A percentile compares a stretch with the other conserved stretches of the same genome.
These are phyloP conservation scores for Hevea brasiliensis DNA, from an alignment of 345 rosid genomes.

Conservation along the genomic window DNA sequence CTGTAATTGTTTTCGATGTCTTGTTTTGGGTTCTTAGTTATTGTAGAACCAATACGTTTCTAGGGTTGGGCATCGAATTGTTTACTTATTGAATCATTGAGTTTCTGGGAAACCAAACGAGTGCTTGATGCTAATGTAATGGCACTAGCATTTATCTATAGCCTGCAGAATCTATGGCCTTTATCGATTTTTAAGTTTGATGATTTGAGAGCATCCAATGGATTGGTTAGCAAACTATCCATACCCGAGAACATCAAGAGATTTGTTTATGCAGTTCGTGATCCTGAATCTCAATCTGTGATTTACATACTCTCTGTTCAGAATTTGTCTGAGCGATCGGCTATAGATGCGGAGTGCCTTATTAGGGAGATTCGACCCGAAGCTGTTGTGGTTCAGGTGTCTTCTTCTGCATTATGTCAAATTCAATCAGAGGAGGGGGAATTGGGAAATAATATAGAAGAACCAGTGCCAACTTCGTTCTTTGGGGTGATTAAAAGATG, in stretches of 20 bases:
- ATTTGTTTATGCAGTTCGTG: conserved; percentile 67
- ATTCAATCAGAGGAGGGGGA: conserved; percentile 46
- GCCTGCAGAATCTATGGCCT: conserved; percentile 70
- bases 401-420: conserved; percentile 43
- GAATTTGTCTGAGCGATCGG: conserved; percentile 79
- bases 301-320: conserved; percentile 74
- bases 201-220: conserved; percentile 62
- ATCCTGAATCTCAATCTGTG: conserved; percentile 60
- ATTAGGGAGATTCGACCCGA: conserved; percentile 68
- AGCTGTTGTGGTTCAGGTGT: conserved; percentile 71
- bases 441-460: conserved; percentile 29
- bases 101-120: not conserved
- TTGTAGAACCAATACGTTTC: not conserved
- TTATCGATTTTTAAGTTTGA: conserved; percentile 49
- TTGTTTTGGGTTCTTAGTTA: too few species aligned
- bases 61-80: not conserved
- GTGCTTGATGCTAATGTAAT: conserved; percentile 28
- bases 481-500: conserved; percentile 68
- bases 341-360: conserved; percentile 69
- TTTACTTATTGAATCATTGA: too few species aligned
- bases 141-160: conserved; percentile 43
- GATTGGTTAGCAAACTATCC: conserved; percentile 60
- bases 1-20: too few species aligned
- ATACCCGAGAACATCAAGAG: conserved; percentile 66
- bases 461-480: conserved; percentile 68